Evolutionary conservation across 192 early-diverging fungal species (phyloP).

Genomic region (Coemansia sp.): DNA sequence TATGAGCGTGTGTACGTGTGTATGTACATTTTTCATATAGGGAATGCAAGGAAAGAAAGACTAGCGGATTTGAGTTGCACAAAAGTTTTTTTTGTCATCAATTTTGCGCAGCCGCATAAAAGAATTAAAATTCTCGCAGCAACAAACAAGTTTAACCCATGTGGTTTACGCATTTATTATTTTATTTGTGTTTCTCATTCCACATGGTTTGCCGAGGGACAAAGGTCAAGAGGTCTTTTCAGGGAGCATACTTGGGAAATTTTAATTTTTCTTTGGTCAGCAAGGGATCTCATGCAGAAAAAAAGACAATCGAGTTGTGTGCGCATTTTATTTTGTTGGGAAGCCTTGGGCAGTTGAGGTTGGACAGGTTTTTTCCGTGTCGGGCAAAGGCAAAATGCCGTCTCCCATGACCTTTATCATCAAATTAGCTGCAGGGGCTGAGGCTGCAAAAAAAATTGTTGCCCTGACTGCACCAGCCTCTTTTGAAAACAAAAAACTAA

Average conservation of each 20-base stretch:
- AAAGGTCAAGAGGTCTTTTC: not conserved
- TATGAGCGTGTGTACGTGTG: too few relatives aligned
- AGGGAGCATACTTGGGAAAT: not conserved
- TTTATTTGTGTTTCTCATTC: not conserved
- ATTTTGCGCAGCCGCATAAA: too few relatives aligned
- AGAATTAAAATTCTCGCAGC: too few relatives aligned
- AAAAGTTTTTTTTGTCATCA: too few relatives aligned
- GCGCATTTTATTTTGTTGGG: conserved; percentile 1
- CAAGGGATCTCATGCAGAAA: conserved; percentile 6
- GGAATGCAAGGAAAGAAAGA: too few relatives aligned
- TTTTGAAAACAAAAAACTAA: too few relatives aligned
- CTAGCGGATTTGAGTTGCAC: too few relatives aligned
- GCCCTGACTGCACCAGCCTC: conserved; percentile 7
- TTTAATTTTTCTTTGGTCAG: conserved; percentile 7
- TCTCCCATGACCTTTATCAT: too few relatives aligned
- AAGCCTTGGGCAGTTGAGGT: not conserved
- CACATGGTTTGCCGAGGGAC: not conserved
- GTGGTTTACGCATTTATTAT: not conserved
- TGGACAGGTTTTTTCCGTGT: not conserved
- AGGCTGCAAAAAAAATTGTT: conserved; percentile 4
- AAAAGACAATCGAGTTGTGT: not conserved
- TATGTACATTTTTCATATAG: too few relatives aligned
- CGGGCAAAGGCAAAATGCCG: too few relatives aligned
- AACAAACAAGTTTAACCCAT: too few relatives aligned
- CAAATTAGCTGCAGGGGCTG: conserved; percentile 8